Base-by-base conservation (phyloP, 495 filamentous ascomycete genomes). In the Hypoxylon fragiforme region DNA sequence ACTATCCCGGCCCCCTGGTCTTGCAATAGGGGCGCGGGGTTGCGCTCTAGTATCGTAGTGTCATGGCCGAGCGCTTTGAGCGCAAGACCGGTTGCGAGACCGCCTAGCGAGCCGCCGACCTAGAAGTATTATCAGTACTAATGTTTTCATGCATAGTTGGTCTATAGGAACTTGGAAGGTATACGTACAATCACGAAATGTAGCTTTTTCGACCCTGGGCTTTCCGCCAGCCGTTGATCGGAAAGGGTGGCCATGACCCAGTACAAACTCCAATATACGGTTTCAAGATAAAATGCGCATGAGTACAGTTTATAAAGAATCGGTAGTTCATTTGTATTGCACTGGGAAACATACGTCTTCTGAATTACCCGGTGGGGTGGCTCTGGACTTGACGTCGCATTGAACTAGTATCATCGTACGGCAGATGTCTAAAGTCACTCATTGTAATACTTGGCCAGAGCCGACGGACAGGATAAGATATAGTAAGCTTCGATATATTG, bases 1-100 rank as follows among this genome's bases (percentile, higher is more conserved):
- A 79, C 75, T 22, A 85, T 78, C 1, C 81, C 80, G 4, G 81
- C 81, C 12, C 81, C 81, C 67, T 82, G 78, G 57, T 80, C 75
- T 39, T 80, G 72, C 0, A 81, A 70, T 7, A 79, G 54, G 1
- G 74, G 63, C 1, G 60, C 64, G 0, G 72, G 64, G 34, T 73
- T 77, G 14, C 78, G 73, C 57, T 85, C 80, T 12, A 84, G 73
- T 38, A 85, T 79, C 1, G 69, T 75, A 21, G 77, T 76, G 55
- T 74, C 59, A 62, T 80, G 73, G 11, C 74, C 73, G 6, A 80
- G 72, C 0, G 69, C 63, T 43, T 74, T 75, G 16, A 83, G 66
- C n/a, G 76, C 73, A 15, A 81, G 67, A n/a, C 68, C 79, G 0
- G 67, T 62, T 9, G 77, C 67, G 6, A 79, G 70, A 6, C 76